These are phyloP conservation scores for Schrenkiella parvula DNA, from an alignment of 345 rosid species.

Conservation along the genomic window DNA sequence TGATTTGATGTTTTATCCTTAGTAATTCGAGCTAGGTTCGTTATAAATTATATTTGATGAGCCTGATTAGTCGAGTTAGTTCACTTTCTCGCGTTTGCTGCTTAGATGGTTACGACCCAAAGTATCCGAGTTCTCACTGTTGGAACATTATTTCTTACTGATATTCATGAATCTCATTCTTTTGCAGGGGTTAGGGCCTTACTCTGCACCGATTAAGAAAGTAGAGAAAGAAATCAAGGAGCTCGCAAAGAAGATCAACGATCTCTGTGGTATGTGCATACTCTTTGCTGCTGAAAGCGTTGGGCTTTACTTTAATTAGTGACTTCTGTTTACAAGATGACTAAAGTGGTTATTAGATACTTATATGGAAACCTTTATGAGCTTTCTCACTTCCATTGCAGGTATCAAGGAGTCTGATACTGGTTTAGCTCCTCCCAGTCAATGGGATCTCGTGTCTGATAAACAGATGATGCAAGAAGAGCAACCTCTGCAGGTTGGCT, in stretches of 20 bases:
- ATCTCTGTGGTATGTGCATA: constrained; percentile 61
- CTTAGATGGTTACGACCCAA: background rate
- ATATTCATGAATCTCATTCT: background rate
- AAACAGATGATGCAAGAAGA: constrained; percentile 99
- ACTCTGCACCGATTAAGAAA: constrained; percentile 79
- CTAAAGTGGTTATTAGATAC: background rate
- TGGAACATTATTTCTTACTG: background rate
- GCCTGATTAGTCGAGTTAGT: background rate
- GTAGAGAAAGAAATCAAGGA: constrained; percentile 90
- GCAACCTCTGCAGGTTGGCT: constrained; percentile 74
- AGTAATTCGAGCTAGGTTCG: background rate
- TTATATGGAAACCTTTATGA: background rate
- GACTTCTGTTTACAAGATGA: background rate
- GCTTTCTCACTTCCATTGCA: constrained; percentile 1
- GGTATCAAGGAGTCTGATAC: constrained; percentile 99
- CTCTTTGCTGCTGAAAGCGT: background rate
- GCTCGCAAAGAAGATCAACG: constrained; percentile 85
- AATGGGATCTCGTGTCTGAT: constrained; percentile 99
- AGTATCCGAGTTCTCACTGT: background rate
- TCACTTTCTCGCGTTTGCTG: too few species aligned
- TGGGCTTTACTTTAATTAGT: background rate
- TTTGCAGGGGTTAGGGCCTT: constrained; percentile 88
- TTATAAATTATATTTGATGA: background rate
- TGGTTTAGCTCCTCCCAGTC: constrained; percentile 95
- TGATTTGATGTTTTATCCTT: constrained; percentile 7